Base-by-base conservation (phyloP, 1,284 basidiomycete species). In the Rhodotorula sp. region DNA sequence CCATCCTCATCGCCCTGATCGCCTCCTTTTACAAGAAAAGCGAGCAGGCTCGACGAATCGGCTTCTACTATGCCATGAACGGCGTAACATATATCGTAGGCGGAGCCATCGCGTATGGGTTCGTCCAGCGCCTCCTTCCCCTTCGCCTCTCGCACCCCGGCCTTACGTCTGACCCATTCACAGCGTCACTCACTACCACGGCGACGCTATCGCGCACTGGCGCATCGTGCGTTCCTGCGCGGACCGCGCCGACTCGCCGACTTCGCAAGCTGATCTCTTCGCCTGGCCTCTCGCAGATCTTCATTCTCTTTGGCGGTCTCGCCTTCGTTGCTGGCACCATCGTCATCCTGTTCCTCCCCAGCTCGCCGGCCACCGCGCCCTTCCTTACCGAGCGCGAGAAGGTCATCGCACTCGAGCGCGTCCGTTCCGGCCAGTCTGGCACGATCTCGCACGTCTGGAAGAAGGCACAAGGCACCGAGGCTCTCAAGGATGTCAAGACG, bases 401-500 rank as follows among this genome's bases (percentile, higher is more conserved):
- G 22, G 84, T 88, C 59, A 85, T 87, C 36, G 86, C 83, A 6
- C 79, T 89, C 36, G 88, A 89, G 77, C 84, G 88, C 51, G 85
- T 89, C n/a, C 84, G 86, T 47, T 83, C 87, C 71, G 87, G 89
- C 72, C 85, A 87, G 75, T 85, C 85, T 48, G 89, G 88, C 1
- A 87, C 84, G 0, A 54, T 88, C 86, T 5, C 87, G 84, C 4
- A 85, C 78, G 81, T 13, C 82, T 79, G 86, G 76, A 89, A 90
- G 81, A 84, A 81, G 76, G 81, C 84, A 7, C 87, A 89, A 77
- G 81, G 86, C 27, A 76, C 83, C 44, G 87, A 89, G 76, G 86
- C 87, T 0, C 63, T 88, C 8, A 79, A 78, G 7, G 88, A 89
- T 67, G 76, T 78, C 27, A 84, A 84, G 46, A 87, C 87, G 0